Evolutionary conservation across 129 eudicot genomes (phyloP), one percentile per base, ranked within the genome.

Genomic region (Ambrosia trifida): DNA sequence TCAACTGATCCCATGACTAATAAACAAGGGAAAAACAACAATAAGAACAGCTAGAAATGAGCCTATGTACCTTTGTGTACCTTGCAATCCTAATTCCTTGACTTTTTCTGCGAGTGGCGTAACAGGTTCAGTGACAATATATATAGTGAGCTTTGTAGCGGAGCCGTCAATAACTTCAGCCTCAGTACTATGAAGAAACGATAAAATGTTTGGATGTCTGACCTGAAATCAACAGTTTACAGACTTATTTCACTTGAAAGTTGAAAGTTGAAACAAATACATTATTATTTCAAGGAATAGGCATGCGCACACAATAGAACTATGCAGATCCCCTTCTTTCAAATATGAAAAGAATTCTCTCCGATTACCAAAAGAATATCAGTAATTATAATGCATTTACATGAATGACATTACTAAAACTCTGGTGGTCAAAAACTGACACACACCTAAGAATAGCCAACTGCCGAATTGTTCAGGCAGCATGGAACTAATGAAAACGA

Each of bases 101-200:
- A 93, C 85, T 81, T 93, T 89, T 76, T 93, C 96, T 12, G 95
- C 84, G 67, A 93, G 83, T 63, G 96, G 98, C 96, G 87, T 89
- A 61, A 93, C 98, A 52, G 98, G 95, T 79, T 93, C 98, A 13
- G 98, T 93, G 38, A 93, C 98, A 44, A 93, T 85, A 80, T 93
- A 93, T 53, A 93, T 93, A 35, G 90, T 83, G 62, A 83, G 88
- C 86, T 89, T 93, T 53, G 92, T 50, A 51, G 84, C 72, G 14
- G 98, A 76, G 12, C 95, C 98, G 70, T 93, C 98, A 76, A 73
- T 77, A 61, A 78, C 80, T 67, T 93, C 98, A 1, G 83, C 88
- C 88, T 93, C 98, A 0, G 95, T 93, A 80, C 98, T 93, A 81
- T 93, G 88, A 40, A 93, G 95, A 73, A 89, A 93, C 54, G 98